phyloP scores from a whole-genome alignment of 306 rosid genomes.

The Citrullus colocynthis region DNA sequence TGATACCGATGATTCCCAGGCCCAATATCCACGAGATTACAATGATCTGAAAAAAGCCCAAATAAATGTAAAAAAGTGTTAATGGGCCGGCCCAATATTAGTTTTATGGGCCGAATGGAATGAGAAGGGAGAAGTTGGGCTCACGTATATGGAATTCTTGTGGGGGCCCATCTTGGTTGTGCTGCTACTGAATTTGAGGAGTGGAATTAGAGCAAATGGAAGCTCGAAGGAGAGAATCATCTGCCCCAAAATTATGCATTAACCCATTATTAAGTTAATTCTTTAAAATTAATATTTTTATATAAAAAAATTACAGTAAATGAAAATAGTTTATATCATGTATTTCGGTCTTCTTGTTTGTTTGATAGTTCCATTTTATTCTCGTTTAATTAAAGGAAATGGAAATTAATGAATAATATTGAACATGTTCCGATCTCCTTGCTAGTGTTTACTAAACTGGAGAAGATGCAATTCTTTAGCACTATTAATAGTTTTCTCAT shows the following conservation, averaged over 20 bases:
- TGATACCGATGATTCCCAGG: conserved; percentile 48
- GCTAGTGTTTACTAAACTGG: no score
- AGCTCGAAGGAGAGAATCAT: conserved; percentile 89
- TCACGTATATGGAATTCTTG: conserved; percentile 52
- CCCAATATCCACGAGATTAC: conserved; percentile 66
- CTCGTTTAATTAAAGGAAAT: no score
- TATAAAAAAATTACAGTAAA: no score
- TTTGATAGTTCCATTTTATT: no score
- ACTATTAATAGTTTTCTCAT: no score
- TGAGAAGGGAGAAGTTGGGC: neutral
- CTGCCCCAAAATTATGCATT: conserved; percentile 22
- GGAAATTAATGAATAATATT: no score
- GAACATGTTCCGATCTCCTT: no score
- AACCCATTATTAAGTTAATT: no score
- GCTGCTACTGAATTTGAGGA: conserved; percentile 77
- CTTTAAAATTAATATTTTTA: no score
- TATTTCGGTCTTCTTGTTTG: no score
- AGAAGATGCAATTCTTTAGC: no score
- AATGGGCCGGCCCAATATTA: neutral
- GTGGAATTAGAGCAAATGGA: conserved; percentile 83
- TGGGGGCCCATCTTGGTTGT: conserved; percentile 83
- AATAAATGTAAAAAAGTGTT: neutral
- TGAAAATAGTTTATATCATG: no score
- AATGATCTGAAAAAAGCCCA: conserved; percentile 35
- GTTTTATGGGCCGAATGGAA: neutral